Percentiles rank a stretch among this genome's conserved stretches.
Evolutionary conservation across 768 basidiomycete genomes (phyloP).

Genomic region (Exsudoporus frostii): DNA sequence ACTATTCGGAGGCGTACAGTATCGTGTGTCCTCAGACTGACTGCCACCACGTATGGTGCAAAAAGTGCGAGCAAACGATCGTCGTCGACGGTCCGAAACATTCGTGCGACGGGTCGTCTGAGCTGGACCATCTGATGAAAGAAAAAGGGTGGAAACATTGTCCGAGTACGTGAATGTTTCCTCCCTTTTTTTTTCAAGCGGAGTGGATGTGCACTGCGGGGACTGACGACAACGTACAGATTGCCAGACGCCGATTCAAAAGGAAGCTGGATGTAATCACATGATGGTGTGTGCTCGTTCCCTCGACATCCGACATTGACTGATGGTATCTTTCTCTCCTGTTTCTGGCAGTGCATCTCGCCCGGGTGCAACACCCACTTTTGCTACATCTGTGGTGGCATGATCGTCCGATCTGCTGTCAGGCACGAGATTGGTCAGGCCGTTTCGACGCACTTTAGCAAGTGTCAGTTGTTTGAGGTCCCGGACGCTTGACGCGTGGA

Average conservation of each 20-base stretch:
- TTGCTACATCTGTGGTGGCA: conserved; percentile 49
- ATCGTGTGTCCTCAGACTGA: conserved; percentile 48
- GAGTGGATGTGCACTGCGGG: background rate
- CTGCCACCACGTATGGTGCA: conserved; percentile 60
- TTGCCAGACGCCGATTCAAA: conserved; percentile 49
- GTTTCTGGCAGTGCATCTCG: conserved; percentile 43
- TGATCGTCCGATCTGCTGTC: conserved; percentile 42
- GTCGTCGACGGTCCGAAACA: conserved; percentile 39
- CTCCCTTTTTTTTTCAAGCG: no score
- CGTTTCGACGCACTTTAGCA: conserved; percentile 32
- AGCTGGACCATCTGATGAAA: conserved; percentile 51
- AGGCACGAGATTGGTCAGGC: conserved; percentile 30
- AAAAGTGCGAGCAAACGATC: conserved; percentile 47
- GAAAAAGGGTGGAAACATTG: conserved; percentile 63
- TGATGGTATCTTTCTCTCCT: background rate
- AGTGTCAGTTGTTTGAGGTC: conserved; percentile 37
- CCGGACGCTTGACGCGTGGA: conserved; percentile 12
- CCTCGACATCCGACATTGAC: background rate
- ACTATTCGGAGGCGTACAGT: conserved; percentile 38
- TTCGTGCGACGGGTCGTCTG: conserved; percentile 57
- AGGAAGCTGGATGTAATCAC: conserved; percentile 54
- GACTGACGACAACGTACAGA: conserved; percentile 25
- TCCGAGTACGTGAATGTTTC: conserved; percentile 41
- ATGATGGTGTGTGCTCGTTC: conserved; percentile 41
- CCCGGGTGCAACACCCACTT: conserved; percentile 62